Evolutionary conservation across 1,284 basidiomycete genomes (phyloP).

Genomic region (Somion occarium): DNA sequence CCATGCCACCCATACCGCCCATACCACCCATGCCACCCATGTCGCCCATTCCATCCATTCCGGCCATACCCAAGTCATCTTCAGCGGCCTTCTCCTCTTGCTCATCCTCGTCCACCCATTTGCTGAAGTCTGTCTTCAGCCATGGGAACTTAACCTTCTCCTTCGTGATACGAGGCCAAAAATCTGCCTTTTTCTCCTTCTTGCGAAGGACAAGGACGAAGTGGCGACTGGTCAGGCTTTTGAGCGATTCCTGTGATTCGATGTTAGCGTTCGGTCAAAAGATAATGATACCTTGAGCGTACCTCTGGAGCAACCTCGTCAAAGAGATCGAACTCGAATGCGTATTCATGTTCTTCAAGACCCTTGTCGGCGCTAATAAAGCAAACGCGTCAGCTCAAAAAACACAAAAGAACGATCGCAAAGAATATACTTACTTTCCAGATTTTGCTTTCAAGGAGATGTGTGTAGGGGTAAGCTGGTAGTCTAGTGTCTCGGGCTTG

Average conservation of each 20-base stretch:
- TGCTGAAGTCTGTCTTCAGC: conserved; percentile 88
- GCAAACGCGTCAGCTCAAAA: conserved; percentile 5
- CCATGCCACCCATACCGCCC: conserved; percentile 41
- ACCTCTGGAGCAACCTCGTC: conserved; percentile 75
- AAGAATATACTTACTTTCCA: conserved; percentile 60
- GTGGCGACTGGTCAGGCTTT: conserved; percentile 61
- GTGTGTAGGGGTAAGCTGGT: conserved; percentile 56
- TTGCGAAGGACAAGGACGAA: conserved; percentile 73
- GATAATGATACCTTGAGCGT: conserved; percentile 19
- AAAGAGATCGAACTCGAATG: conserved; percentile 71
- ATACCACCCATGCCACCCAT: conserved; percentile 39
- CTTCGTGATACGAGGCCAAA: conserved; percentile 88
- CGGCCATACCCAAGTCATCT: conserved; percentile 39
- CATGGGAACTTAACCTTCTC: conserved; percentile 76
- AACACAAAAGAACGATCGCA: background rate
- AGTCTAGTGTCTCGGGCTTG: conserved; percentile 53
- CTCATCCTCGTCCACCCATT: conserved; percentile 96
- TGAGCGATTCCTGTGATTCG: conserved; percentile 54
- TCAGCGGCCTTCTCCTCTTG: conserved; percentile 59
- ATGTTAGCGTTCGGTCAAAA: background rate
- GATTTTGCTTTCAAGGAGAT: conserved; percentile 71
- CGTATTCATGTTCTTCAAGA: conserved; percentile 59
- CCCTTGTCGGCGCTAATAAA: conserved; percentile 41
- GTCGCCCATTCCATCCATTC: conserved; percentile 48
- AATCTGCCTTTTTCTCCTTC: conserved; percentile 72